Percentiles rank a stretch among this genome's conserved stretches.
These are phyloP conservation scores for Spatholobus suberectus DNA, from an alignment of 306 rosid genomes.

Conservation along the genomic window DNA sequence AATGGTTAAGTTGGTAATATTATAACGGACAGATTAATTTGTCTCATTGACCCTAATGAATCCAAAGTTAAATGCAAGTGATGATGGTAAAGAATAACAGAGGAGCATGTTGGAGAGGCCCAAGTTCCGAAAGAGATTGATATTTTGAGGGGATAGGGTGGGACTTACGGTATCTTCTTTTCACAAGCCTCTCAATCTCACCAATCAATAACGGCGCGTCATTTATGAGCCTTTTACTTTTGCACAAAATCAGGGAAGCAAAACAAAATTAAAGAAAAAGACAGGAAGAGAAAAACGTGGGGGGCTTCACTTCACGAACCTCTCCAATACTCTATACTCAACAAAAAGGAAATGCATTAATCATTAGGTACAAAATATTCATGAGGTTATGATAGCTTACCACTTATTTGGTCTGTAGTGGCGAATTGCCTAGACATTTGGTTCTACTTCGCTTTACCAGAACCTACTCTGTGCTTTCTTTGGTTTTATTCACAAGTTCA, in stretches of 20 bases:
- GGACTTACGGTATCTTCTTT: slow-evolving; percentile 54
- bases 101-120: slow-evolving; percentile 62
- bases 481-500: not conserved
- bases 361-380: slow-evolving; percentile 61
- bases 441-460: slow-evolving; percentile 32
- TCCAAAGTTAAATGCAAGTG: slow-evolving; percentile 31
- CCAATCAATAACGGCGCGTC: slow-evolving; percentile 58
- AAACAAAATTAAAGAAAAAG: slow-evolving; percentile 26
- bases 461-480: slow-evolving; percentile 30
- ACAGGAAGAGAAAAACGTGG: slow-evolving; percentile 35
- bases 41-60: not conserved
- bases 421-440: slow-evolving; percentile 24
- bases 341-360: slow-evolving; percentile 53
- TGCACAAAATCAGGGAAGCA: slow-evolving; percentile 16
- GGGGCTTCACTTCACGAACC: slow-evolving; percentile 39
- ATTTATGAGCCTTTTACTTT: slow-evolving; percentile 28
- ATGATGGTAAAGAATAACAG: slow-evolving; percentile 15
- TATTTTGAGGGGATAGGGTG: slow-evolving; percentile 58
- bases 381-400: slow-evolving; percentile 57
- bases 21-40: not conserved
- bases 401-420: slow-evolving; percentile 48
- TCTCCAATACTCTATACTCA: slow-evolving; percentile 40
- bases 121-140: slow-evolving; percentile 93
- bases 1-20: not conserved
- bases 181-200: slow-evolving; percentile 39